Conservation (phyloP, 441 rosid species). For the Kokia cookei region DNA sequence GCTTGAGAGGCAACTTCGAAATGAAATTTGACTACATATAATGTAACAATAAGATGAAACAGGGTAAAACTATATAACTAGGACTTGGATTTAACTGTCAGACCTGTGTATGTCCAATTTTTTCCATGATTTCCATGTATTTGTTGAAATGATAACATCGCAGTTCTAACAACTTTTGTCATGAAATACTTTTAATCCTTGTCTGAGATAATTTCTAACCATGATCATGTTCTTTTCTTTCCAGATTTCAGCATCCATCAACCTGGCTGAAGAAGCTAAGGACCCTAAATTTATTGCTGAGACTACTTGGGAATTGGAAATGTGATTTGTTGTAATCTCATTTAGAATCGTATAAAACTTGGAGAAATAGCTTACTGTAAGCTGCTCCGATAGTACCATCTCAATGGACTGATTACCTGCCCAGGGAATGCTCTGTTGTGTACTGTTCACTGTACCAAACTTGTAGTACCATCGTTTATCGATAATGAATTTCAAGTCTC, state of each 20-base stretch:
- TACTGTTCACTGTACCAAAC: slow-evolving; percentile 1
- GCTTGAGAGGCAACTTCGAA: background rate
- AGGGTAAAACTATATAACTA: background rate
- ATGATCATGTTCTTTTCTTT: background rate
- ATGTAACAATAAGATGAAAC: background rate
- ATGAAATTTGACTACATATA: background rate
- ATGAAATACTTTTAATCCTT: background rate
- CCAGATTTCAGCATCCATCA: slow-evolving; percentile 46
- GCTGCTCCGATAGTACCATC: background rate
- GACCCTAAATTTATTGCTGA: slow-evolving; percentile 51
- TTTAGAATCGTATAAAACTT: slow-evolving; percentile 7
- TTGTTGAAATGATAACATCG: background rate
- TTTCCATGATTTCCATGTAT: background rate
- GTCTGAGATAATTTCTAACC: background rate
- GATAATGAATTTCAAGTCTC: background rate
- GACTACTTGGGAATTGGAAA: slow-evolving; percentile 50
- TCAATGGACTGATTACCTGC: background rate
- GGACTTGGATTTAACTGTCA: too few relatives aligned
- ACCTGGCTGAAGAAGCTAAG: slow-evolving; percentile 43
- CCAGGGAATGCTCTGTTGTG: slow-evolving; percentile 8
- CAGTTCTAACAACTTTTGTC: background rate
- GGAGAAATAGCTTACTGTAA: slow-evolving; percentile 1
- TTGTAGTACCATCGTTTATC: background rate
- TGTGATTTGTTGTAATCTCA: slow-evolving; percentile 23
- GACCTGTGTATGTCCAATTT: too few relatives aligned